Evolutionary conservation across 177 flowering plant species (phyloP).

Genomic region (Vitis hybrid): DNA sequence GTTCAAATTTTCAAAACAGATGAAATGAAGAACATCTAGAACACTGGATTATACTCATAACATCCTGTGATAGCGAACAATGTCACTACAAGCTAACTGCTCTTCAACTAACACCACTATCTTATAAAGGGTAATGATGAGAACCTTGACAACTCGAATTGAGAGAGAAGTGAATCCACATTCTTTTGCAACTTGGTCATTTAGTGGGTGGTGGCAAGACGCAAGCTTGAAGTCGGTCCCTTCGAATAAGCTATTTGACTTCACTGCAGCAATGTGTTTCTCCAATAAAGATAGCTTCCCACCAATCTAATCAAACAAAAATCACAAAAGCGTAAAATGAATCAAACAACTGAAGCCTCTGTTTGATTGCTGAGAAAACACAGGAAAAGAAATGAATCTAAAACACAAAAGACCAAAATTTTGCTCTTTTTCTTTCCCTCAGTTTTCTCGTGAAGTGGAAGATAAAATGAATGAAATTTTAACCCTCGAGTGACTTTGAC

Average conservation of each 20-base stretch:
- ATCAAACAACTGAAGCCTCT: not conserved
- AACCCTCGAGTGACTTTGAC: no score
- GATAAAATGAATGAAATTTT: no score
- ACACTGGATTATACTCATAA: no score
- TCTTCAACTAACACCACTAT: no score
- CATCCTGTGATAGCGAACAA: no score
- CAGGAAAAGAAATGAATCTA: not conserved
- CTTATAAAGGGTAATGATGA: not conserved
- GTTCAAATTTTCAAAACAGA: not conserved
- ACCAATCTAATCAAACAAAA: slow-evolving; percentile 57
- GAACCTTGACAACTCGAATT: slow-evolving; percentile 83
- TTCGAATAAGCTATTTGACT: slow-evolving; percentile 53
- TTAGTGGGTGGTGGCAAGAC: slow-evolving; percentile 48
- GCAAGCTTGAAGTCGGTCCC: slow-evolving; percentile 97
- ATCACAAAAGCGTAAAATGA: not conserved
- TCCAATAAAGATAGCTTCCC: slow-evolving; percentile 62
- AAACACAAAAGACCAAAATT: not conserved
- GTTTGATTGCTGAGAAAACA: no score
- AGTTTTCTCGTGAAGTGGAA: no score
- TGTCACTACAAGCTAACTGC: no score
- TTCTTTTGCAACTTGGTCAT: slow-evolving; percentile 66
- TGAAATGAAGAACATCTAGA: no score
- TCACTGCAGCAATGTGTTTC: slow-evolving; percentile 65
- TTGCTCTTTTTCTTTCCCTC: no score
- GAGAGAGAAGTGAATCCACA: slow-evolving; percentile 94